Evolutionary conservation across 108 stramenopile genomes (phyloP), one percentile per base, ranked within the genome.

Genomic region (Fragilaria radians): DNA sequence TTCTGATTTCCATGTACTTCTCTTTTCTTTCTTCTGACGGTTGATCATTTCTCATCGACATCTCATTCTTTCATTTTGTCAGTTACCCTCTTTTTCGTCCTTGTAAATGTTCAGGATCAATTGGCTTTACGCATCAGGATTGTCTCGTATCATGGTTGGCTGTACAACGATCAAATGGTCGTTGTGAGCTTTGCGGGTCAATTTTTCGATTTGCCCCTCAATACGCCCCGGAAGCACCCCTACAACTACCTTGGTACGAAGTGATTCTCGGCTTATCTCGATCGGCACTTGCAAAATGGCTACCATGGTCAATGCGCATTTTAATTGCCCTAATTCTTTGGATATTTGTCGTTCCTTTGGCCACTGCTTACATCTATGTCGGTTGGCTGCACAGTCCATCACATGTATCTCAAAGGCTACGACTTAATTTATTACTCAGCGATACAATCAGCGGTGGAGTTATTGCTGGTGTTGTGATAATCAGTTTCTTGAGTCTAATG

Each of bases 31-130:
- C n/a, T n/a, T n/a, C n/a, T n/a, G 14, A 42, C 9, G 18, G 50
- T 51, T 7, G 50, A 51, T 19, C 54, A 9, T 31, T 56, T 32
- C 7, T 56, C 29, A 14, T 42, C 36, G 36, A 11, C 7, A 42
- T 42, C 50, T 30, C 61, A n/a, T 19, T 25, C 11, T 52, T 48
- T 50, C 17, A 0, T 65, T 24, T 46, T 32, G 28, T 58, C 73
- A 88, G 85, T 18, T 80, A 74, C 22, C 84, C 87, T 1, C 72
- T 95, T 21, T 89, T 76, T 65, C 52, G 67, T 30, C 91, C 94
- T 0, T 95, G 94, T 67, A 86, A 83, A 64, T 95, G 94, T 58
- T 86, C 88, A 0, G 94, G 94, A 30, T 89, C 89, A n/a, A 95
- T 95, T 36, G 83, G 86, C 18, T 57, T 85, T 61, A 77, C 74